Evolutionary conservation across 2,329 filamentous ascomycete species (phyloP).

Genomic region (Thielaviopsis musarum): DNA sequence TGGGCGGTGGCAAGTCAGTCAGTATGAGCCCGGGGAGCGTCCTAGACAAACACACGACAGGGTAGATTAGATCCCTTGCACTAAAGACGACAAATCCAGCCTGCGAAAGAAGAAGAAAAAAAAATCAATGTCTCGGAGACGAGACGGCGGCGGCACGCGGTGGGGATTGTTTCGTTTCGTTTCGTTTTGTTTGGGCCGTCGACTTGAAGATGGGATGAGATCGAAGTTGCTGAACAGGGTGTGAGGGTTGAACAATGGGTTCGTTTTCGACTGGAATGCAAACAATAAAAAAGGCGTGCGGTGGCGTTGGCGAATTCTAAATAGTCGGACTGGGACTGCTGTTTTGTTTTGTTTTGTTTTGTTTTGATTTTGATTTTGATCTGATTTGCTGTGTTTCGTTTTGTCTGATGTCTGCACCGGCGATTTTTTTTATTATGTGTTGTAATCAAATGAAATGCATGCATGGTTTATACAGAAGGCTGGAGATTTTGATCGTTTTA

Average conservation of each 20-base stretch:
- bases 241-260: background rate
- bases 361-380: background rate
- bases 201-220: background rate
- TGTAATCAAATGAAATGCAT: background rate
- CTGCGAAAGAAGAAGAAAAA: too few species aligned
- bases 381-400: background rate
- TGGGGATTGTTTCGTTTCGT: background rate
- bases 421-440: background rate
- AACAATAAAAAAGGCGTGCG: background rate
- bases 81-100: too few species aligned
- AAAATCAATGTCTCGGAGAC: too few species aligned
- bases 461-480: background rate
- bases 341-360: background rate
- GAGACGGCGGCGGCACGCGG: too few species aligned
- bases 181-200: background rate
- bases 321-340: background rate
- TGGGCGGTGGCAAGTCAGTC: background rate
- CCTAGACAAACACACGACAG: too few species aligned
- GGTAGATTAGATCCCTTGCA: too few species aligned
- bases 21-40: background rate
- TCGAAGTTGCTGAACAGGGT: background rate
- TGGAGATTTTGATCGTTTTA: background rate
- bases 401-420: background rate
- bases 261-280: background rate
- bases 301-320: background rate